These are phyloP conservation scores for Rubus parviflorus DNA, from an alignment of 306 rosid genomes.

Conservation along the genomic window DNA sequence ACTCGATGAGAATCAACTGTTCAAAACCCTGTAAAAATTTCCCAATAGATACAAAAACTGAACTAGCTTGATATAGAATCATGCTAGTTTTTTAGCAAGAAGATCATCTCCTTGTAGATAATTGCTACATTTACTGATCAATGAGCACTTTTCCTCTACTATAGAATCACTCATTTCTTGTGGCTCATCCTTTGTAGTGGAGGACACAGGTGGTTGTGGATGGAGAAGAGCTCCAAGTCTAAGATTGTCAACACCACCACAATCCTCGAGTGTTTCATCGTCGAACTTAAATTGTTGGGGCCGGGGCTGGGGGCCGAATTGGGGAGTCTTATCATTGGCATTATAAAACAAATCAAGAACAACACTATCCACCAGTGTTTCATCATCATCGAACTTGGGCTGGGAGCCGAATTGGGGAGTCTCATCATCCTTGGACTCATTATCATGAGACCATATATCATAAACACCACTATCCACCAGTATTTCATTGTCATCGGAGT, in stretches of 20 bases:
- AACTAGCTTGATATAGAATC: not conserved
- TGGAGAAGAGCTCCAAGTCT: not conserved
- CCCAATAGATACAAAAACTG: not conserved
- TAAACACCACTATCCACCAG: no score
- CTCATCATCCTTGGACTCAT: not conserved
- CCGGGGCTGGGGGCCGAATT: not conserved
- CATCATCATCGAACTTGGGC: no score
- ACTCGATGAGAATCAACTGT: no score
- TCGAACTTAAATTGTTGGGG: not conserved
- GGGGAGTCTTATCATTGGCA: not conserved
- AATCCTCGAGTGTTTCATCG: not conserved
- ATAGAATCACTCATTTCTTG: not conserved
- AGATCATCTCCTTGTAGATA: not conserved
- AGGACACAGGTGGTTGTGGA: not conserved
- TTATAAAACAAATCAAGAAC: not conserved
- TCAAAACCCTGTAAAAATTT: no score
- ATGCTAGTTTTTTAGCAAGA: not conserved
- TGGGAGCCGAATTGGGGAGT: no score
- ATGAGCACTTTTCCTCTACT: not conserved
- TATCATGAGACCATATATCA: not conserved
- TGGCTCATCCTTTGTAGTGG: not conserved
- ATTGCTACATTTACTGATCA: not conserved
- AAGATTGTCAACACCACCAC: not conserved
- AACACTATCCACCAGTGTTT: no score
- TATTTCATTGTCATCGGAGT: no score